Evolutionary conservation across 495 filamentous ascomycete species (phyloP).

Genomic region (Hyaloscypha variabilis): DNA sequence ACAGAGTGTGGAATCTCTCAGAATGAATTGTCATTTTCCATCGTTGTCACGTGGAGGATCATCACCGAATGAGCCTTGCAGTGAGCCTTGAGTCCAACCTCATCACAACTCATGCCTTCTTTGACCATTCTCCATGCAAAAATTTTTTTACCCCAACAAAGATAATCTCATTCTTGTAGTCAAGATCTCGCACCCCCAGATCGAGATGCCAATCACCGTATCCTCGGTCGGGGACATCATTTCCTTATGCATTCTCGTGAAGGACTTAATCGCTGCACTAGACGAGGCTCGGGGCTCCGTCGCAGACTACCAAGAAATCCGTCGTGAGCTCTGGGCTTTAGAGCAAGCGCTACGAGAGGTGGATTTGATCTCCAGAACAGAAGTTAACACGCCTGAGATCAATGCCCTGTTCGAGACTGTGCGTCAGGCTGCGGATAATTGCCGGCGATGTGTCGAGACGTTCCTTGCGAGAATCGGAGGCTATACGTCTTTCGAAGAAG

Average conservation of each 20-base stretch:
- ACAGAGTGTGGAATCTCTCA: neutral
- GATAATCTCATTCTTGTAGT: too few species aligned
- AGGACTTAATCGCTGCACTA: constrained; percentile 38
- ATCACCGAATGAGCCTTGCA: too few species aligned
- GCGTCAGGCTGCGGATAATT: constrained; percentile 2
- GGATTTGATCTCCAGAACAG: constrained; percentile 25
- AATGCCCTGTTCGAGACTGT: constrained; percentile 12
- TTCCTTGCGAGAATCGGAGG: constrained; percentile 14
- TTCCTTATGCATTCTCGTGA: constrained; percentile 35
- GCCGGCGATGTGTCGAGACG: neutral
- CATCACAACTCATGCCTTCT: too few species aligned
- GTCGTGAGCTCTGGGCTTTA: constrained; percentile 34
- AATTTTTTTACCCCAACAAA: too few species aligned
- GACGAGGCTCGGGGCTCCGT: constrained; percentile 33
- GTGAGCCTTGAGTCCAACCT: too few species aligned
- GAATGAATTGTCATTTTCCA: too few species aligned
- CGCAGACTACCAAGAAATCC: constrained; percentile 32
- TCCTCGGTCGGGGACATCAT: constrained; percentile 42
- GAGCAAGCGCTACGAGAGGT: constrained; percentile 36
- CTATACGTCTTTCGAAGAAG: neutral
- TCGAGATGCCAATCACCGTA: constrained; percentile 40
- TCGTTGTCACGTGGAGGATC: too few species aligned
- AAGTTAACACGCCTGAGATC: constrained; percentile 4
- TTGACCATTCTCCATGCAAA: too few species aligned
- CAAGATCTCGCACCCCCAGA: too few species aligned